These are phyloP conservation scores for Scedosporium minutisporum DNA, from an alignment of 2,329 filamentous ascomycete species.

Conservation along the genomic window DNA sequence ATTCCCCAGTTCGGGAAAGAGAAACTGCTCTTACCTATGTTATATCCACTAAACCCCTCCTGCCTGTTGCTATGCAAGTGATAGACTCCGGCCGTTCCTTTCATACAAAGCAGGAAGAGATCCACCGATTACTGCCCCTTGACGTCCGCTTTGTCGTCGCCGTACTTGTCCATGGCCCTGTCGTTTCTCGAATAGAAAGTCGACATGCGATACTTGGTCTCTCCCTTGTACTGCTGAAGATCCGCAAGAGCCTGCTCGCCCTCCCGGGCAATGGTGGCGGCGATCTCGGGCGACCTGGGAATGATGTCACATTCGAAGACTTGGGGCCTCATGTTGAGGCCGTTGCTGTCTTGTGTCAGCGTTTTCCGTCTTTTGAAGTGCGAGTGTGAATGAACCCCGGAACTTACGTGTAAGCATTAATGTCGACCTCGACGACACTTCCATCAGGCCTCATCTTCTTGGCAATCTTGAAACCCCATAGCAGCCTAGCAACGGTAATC, in stretches of 20 bases:
- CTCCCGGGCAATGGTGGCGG: slow-evolving; percentile 40
- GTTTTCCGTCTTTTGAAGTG: slow-evolving; percentile 10
- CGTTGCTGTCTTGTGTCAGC: slow-evolving; percentile 28
- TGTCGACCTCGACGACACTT: slow-evolving; percentile 41
- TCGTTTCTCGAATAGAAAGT: slow-evolving; percentile 34
- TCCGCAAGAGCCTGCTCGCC: slow-evolving; percentile 41
- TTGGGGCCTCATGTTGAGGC: slow-evolving; percentile 47
- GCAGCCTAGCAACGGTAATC: slow-evolving; percentile 44
- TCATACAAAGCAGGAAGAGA: not conserved
- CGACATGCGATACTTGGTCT: slow-evolving; percentile 48
- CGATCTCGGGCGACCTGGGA: slow-evolving; percentile 37
- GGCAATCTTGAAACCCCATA: slow-evolving; percentile 47
- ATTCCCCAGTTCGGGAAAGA: too few species aligned
- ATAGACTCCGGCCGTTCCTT: not conserved
- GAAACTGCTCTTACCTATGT: not conserved
- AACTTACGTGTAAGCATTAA: slow-evolving; percentile 36
- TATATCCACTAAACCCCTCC: not conserved
- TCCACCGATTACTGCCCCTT: not conserved
- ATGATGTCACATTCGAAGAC: slow-evolving; percentile 44
- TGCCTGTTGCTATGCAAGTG: not conserved
- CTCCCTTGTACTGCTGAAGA: slow-evolving; percentile 41
- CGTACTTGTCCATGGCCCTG: slow-evolving; percentile 21
- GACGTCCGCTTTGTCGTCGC: slow-evolving; percentile 10
- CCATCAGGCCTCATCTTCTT: slow-evolving; percentile 27
- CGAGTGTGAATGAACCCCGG: too few species aligned